Evolutionary conservation across 2,329 filamentous ascomycete genomes (phyloP).

Genomic region (Penicillium sp.): DNA sequence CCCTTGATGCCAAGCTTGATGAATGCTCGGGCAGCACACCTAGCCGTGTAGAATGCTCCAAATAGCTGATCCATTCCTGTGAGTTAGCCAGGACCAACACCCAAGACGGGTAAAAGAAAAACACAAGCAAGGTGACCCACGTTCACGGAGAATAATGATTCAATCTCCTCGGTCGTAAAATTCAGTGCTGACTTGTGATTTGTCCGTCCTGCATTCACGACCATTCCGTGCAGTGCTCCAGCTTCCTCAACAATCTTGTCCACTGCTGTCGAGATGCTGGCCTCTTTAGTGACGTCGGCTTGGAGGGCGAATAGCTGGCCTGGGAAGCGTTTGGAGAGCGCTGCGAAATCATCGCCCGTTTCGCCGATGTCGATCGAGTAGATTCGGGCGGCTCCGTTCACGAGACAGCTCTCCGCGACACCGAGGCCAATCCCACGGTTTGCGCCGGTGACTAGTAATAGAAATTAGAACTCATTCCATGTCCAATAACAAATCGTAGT

Average conservation of each 20-base stretch:
- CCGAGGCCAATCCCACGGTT: conserved; percentile 48
- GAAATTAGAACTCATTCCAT: background rate
- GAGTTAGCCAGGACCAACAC: background rate
- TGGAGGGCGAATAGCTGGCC: conserved; percentile 42
- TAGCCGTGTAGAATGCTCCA: conserved; percentile 27
- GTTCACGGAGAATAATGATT: conserved; percentile 47
- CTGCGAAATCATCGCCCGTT: conserved; percentile 17
- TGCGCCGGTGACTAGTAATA: conserved; percentile 32
- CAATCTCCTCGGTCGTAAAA: conserved; percentile 51
- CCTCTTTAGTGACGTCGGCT: conserved; percentile 51
- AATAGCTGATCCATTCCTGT: conserved; percentile 14
- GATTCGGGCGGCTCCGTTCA: conserved; percentile 45
- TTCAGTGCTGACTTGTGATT: conserved; percentile 55
- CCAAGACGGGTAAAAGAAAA: background rate
- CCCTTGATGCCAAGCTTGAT: conserved; percentile 40
- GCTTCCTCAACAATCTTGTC: conserved; percentile 47
- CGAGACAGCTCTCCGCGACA: conserved; percentile 50
- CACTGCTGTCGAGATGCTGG: conserved; percentile 45
- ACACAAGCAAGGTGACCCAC: conserved; percentile 41
- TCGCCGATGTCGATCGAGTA: conserved; percentile 50
- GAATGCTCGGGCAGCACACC: conserved; percentile 31
- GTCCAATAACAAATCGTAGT: background rate
- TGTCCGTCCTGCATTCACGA: conserved; percentile 53
- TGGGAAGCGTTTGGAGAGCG: conserved; percentile 36
- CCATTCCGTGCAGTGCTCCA: conserved; percentile 52